Evolutionary conservation across 768 basidiomycete genomes (phyloP), one percentile per base, ranked within the genome.

Genomic region (Cyclocybe aegerita): DNA sequence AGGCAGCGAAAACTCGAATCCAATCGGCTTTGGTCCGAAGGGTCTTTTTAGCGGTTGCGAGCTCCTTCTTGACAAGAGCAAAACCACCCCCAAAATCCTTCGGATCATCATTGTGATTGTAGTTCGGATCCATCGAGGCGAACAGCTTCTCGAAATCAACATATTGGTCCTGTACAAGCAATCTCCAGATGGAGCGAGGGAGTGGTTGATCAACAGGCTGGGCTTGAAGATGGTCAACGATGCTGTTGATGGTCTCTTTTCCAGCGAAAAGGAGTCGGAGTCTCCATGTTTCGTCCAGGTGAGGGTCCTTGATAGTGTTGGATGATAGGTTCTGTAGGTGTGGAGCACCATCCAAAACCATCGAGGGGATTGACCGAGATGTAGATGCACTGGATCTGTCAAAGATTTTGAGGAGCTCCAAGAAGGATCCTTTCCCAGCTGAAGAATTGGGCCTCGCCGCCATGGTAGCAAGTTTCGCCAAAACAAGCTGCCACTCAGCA

Each of bases 1-100:
- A 61, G 6, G 60, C 52, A 0, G 14, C 10, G 45, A 48, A 61
- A 9, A 61, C 48, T 7, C 44, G 14, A n/a, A 32, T 39, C 60
- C 58, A 59, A 1, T 61, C 55, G 5, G 58, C 52, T 15, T 52
- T 43, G 0, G 17, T 8, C 3, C 39, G 23, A 3, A 52, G 23
- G 0, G 50, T 14, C 17, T 40, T 46, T 14, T 52, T 52, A 0
- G 50, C 36, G 6, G 23, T 12, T 0, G 32, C 11, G 4, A 46
- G 34, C 2, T 52, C 50, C 30, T 40, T 52, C 10, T 32, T 46
- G 7, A 46, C 30, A 43, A 42, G 48, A 5, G 15, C 43, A 14
- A 36, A 50, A 4, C 48, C 48, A 6, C 11, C 37, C 3, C 30
- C 41, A 29, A 50, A 38, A 5, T 50, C 49, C 17, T 50, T 50